These are phyloP conservation scores for Brassica incana DNA, from an alignment of 345 rosid species.

Conservation along the genomic window DNA sequence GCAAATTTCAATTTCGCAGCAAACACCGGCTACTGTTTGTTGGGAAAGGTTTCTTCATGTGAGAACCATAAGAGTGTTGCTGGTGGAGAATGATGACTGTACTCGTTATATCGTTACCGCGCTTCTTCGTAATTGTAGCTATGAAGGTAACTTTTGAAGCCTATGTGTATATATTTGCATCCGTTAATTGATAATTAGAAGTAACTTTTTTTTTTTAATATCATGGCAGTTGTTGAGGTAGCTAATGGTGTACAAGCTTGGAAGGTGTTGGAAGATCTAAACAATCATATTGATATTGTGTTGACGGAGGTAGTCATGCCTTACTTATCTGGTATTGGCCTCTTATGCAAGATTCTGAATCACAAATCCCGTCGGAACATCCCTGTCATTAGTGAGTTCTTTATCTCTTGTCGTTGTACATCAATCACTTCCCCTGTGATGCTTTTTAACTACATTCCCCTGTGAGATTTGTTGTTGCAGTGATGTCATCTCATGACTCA, in stretches of 20 bases:
- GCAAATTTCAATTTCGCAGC: constrained; percentile 50
- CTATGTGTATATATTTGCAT: neutral
- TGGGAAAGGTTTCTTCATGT: constrained; percentile 84
- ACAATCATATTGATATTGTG: constrained; percentile 68
- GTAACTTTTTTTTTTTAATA: neutral
- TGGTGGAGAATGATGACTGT: constrained; percentile 78
- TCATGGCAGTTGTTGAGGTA: constrained; percentile 56
- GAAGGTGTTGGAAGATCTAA: constrained; percentile 66
- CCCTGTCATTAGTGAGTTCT: constrained; percentile 78
- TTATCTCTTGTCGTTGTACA: constrained; percentile 13
- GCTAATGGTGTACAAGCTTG: constrained; percentile 80
- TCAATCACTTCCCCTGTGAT: constrained; percentile 22
- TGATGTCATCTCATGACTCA: constrained; percentile 87
- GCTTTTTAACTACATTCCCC: constrained; percentile 30
- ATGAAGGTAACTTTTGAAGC: constrained; percentile 56
- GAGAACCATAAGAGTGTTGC: constrained; percentile 65
- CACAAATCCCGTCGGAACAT: constrained; percentile 67
- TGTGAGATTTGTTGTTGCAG: constrained; percentile 51
- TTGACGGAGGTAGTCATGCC: constrained; percentile 87
- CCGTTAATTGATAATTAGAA: neutral
- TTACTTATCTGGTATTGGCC: constrained; percentile 66
- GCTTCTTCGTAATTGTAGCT: constrained; percentile 78
- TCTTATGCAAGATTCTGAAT: constrained; percentile 70
- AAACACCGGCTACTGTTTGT: constrained; percentile 47
- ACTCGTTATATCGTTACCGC: constrained; percentile 84